phyloP scores from a whole-genome alignment of 2,329 filamentous ascomycete species.

The Drechslerella coelobrocha region DNA sequence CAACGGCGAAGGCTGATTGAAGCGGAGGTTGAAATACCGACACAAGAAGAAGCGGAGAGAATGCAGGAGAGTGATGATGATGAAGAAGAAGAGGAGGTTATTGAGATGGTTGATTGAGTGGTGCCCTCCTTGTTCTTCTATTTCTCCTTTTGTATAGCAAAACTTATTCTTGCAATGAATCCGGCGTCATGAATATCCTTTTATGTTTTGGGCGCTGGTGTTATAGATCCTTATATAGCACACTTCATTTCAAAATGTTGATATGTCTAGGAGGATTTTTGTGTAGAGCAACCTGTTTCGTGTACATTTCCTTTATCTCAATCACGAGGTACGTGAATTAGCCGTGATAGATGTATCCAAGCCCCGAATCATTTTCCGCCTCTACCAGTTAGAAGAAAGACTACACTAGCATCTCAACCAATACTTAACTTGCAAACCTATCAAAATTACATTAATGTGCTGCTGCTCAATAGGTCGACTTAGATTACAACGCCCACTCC shows the following conservation, averaged over 20 bases:
- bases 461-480: constrained; percentile 13
- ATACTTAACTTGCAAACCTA: too few relatives aligned
- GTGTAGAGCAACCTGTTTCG: too few relatives aligned
- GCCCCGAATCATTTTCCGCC: too few relatives aligned
- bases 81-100: constrained; percentile 65
- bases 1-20: constrained; percentile 80
- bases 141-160: constrained; percentile 20
- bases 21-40: constrained; percentile 74
- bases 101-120: constrained; percentile 23
- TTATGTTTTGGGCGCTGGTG: constrained; percentile 51
- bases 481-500: not conserved
- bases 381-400: too few relatives aligned
- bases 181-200: constrained; percentile 52
- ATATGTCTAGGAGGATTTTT: too few relatives aligned
- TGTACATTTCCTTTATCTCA: too few relatives aligned
- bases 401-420: too few relatives aligned
- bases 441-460: too few relatives aligned
- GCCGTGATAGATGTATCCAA: too few relatives aligned
- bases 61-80: constrained; percentile 69
- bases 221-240: constrained; percentile 50
- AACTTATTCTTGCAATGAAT: not conserved
- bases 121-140: not conserved
- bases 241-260: too few relatives aligned
- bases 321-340: too few relatives aligned
- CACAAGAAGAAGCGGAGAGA: constrained; percentile 72